Evolutionary conservation across 495 filamentous ascomycete species (phyloP), one percentile per base, ranked within the genome.

Genomic region (Hyphodiscus hymeniophilus): DNA sequence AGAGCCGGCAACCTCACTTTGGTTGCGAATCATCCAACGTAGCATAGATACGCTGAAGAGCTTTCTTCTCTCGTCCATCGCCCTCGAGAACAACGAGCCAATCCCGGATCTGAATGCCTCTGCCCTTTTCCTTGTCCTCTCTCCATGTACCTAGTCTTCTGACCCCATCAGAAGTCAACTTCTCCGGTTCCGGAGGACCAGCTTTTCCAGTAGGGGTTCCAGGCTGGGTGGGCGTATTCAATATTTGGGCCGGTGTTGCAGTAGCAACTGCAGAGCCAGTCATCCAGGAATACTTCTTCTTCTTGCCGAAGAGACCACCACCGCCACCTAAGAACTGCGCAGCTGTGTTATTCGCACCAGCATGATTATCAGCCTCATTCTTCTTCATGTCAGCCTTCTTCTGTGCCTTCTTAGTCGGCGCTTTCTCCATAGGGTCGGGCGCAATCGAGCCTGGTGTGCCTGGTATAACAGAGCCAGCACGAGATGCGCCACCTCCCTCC

Each of bases 61-160:
- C 72, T 58, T 62, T 72, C 33, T 59, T 58, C 40, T 81, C 77
- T 53, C 65, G 67, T 3, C 77, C 75, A 52, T 82, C 79, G 28
- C 69, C 63, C 56, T 87, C 83, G 23, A 88, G 67, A 10, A 74
- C 80, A 7, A 65, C 62, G 7, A 86, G 58, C 75, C 77, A 80
- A 63, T 89, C 84, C 18, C 84, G 65, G 40, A 85, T 64, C 62
- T 88, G 81, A n/a, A 89, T 75, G 13, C 73, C 76, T 45, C 67
- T 70, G 2, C 81, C 82, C 48, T 73, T 72, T 21, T 77, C 70
- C 0, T 67, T 68, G 56, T 79, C 76, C 55, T 89, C 83, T 18
- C 77, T 68, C 70, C 75, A 81, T 13, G 69, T 68, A 5, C 84
- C 84, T 38, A 81, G 62, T 26, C 77, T 52, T 42, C 63, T 56